Conservation (phyloP, 75 land plant species). For the Pinus albicaulis region DNA sequence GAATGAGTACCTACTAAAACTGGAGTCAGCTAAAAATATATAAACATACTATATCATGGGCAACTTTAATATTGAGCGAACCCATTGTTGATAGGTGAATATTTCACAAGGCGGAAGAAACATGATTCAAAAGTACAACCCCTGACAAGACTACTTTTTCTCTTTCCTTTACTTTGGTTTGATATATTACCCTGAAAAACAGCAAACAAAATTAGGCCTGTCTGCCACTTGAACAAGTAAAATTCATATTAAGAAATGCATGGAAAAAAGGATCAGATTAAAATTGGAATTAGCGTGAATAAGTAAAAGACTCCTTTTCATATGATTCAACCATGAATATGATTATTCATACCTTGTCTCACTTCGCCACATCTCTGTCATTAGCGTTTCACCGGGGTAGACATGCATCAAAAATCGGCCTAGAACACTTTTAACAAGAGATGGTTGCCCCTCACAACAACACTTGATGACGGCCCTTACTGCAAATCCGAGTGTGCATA, state of each 20-base stretch:
- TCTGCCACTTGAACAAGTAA: constrained; percentile 8
- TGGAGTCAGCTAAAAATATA: no score
- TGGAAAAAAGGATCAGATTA: not conserved
- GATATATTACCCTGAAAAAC: constrained; percentile 55
- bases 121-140: constrained; percentile 30
- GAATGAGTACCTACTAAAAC: no score
- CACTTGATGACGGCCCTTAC: constrained; percentile 72
- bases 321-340: not conserved
- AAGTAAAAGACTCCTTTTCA: not conserved
- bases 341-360: constrained; percentile 34
- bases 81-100: no score
- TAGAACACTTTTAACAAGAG: constrained; percentile 48
- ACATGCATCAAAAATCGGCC: constrained; percentile 87
- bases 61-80: no score
- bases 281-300: not conserved
- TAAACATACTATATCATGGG: no score
- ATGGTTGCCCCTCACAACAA: constrained; percentile 65
- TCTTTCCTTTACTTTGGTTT: constrained; percentile 70
- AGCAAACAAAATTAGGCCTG: not conserved
- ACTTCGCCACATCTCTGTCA: constrained; percentile 88
- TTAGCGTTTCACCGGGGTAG: constrained; percentile 89
- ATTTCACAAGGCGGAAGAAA: constrained; percentile 31
- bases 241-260: not conserved
- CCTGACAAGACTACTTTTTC: constrained; percentile 72
- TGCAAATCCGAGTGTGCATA: constrained; percentile 93